Evolutionary conservation across 495 filamentous ascomycete genomes (phyloP), one percentile per base, ranked within the genome.

Genomic region (Hapsidospora chrysogenum): DNA sequence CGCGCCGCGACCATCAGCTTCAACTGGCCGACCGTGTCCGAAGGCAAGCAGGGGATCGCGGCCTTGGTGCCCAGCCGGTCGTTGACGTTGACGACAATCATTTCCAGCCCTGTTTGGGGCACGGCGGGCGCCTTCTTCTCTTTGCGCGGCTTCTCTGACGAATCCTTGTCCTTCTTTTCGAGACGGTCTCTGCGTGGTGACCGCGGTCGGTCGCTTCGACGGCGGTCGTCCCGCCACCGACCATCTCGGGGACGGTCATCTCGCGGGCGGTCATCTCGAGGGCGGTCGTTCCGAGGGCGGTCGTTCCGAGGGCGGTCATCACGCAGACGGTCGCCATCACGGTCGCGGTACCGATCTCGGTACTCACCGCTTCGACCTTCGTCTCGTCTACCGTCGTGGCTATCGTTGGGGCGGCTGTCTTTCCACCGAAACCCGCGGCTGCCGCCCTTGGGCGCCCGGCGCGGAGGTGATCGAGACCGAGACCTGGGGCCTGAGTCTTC

Each of bases 41-140:
- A 76, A 2, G 79, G 72, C 30, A 92, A 63, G 48, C 84, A 92
- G 1, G 85, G 86, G 40, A 95, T 85, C 31, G 78, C 72, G 30
- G 84, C 81, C 49, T 92, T 92, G 9, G 85, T 92, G 14, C 85
- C 85, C 16, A 95, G 60, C 17, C 86, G 71, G 57, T 95, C 86
- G 49, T 95, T 93, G 43, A 95, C 78, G 46, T 84, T 70, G 11
- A 95, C 85, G 16, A 89, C 70, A 36, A 93, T 95, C 79, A 92
- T 86, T 21, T 77, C 76, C 50, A 87, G 81, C 2, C 62, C 56
- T 16, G 54, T 39, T 0, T 43, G 39, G 3, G 45, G 36, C n/a
- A 48, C 35, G 0, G 56, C 29, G 29, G 41, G 40, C 30, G 33
- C 45, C 39, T 37, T 47, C 44, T 26, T 39, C 26, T 41, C 37